Evolutionary conservation across 495 filamentous ascomycete genomes (phyloP).

Genomic region (Talaromyces liani): DNA sequence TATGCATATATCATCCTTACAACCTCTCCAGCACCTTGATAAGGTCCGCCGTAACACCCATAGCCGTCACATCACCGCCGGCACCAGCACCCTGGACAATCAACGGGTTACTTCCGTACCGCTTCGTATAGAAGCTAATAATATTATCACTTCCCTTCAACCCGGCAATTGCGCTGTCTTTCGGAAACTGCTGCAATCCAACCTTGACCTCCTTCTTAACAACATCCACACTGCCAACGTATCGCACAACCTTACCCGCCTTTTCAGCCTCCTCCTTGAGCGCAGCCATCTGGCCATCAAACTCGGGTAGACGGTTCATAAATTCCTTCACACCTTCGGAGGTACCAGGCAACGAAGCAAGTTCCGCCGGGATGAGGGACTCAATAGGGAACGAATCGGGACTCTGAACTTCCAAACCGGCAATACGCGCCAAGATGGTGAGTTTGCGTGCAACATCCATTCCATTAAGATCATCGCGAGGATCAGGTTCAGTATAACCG

Average conservation of each 20-base stretch:
- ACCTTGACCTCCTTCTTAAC: constrained; percentile 70
- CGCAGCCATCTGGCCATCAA: constrained; percentile 77
- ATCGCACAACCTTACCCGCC: constrained; percentile 86
- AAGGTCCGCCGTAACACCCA: constrained; percentile 87
- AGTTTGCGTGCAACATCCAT: constrained; percentile 95
- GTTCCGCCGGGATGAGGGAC: constrained; percentile 75
- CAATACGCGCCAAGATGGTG: constrained; percentile 81
- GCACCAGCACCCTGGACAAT: constrained; percentile 94
- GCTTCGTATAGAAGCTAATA: constrained; percentile 93
- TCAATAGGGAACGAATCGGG: constrained; percentile 86
- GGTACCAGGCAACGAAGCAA: constrained; percentile 65
- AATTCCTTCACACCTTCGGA: constrained; percentile 60
- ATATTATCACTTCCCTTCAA: constrained; percentile 97
- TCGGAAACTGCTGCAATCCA: constrained; percentile 79
- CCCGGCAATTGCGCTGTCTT: constrained; percentile 77
- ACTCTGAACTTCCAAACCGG: constrained; percentile 66
- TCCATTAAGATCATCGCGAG: constrained; percentile 91
- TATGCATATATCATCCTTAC: constrained; percentile 9
- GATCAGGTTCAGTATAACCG: constrained; percentile 97
- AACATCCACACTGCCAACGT: constrained; percentile 88
- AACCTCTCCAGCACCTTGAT: constrained; percentile 66
- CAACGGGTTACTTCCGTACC: constrained; percentile 81
- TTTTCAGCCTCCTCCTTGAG: constrained; percentile 69
- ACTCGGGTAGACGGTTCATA: constrained; percentile 63
- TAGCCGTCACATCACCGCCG: constrained; percentile 90